These are phyloP conservation scores for Penicillium riverlandense DNA, from an alignment of 495 filamentous ascomycete genomes.

Conservation along the genomic window DNA sequence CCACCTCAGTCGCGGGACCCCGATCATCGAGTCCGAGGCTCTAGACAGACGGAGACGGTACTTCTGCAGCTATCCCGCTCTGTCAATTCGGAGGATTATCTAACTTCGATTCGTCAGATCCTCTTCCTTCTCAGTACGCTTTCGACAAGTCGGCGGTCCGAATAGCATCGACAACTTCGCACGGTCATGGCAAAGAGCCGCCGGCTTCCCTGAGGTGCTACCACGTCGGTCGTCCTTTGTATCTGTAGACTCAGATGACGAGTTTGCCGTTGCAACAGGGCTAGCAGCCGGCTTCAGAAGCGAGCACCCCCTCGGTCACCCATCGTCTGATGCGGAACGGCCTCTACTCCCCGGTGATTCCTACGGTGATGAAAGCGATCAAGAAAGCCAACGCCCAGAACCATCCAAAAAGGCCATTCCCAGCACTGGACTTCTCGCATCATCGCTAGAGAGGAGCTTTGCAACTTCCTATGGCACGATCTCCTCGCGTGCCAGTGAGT, in stretches of 20 bases:
- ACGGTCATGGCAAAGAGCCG: slow-evolving; percentile 87
- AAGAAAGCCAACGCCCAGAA: slow-evolving; percentile 4
- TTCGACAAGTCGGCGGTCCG: slow-evolving; percentile 78
- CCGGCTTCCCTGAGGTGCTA: slow-evolving; percentile 78
- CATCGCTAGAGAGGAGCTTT: slow-evolving; percentile 62
- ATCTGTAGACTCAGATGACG: slow-evolving; percentile 44
- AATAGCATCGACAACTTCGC: slow-evolving; percentile 96
- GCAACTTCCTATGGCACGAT: slow-evolving; percentile 74
- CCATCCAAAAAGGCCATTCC: slow-evolving; percentile 14
- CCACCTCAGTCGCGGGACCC: slow-evolving; percentile 4
- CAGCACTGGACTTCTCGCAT: slow-evolving; percentile 25
- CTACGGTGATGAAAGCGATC: slow-evolving; percentile 14
- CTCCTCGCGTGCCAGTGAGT: slow-evolving; percentile 57
- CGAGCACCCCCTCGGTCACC: slow-evolving; percentile 18
- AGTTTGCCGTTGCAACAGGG: slow-evolving; percentile 25
- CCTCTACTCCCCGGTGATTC: slow-evolving; percentile 21
- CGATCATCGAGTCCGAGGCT: slow-evolving; percentile 10
- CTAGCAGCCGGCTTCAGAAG: slow-evolving; percentile 19
- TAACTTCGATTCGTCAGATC: slow-evolving; percentile 15
- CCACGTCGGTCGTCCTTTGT: slow-evolving; percentile 68
- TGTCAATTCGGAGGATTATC: too few relatives aligned
- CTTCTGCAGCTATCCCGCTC: too few relatives aligned
- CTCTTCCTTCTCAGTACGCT: slow-evolving; percentile 65
- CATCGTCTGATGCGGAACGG: slow-evolving; percentile 16
- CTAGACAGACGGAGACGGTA: slow-evolving; percentile 9